Conservation (phyloP, 164 flowering plant species). For the Litsea cubeba region DNA sequence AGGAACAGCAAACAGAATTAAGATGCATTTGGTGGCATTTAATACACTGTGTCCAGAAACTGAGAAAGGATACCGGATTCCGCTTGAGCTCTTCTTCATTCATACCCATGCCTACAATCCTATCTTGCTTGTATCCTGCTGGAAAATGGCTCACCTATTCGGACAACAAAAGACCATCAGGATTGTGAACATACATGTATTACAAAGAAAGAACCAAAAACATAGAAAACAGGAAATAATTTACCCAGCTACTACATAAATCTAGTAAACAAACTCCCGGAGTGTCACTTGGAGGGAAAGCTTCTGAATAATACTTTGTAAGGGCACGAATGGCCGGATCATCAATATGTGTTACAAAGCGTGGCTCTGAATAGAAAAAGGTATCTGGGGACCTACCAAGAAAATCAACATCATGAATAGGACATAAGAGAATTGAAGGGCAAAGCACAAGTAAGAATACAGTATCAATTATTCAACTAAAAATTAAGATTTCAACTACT, state of each 20-base stretch:
- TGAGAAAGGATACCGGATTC: slow-evolving; percentile 47
- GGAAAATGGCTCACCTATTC: slow-evolving; percentile 91
- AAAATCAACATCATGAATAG: neutral
- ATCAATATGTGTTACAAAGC: slow-evolving; percentile 93
- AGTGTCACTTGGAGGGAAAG: slow-evolving; percentile 81
- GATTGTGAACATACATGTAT: neutral
- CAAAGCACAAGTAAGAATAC: neutral
- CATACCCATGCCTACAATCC: slow-evolving; percentile 81
- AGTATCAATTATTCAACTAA: neutral
- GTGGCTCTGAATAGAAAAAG: slow-evolving; percentile 72
- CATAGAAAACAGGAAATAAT: slow-evolving; percentile 10
- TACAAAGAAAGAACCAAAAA: neutral
- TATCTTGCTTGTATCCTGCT: slow-evolving; percentile 82
- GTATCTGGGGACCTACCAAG: slow-evolving; percentile 68
- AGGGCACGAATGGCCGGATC: slow-evolving; percentile 92
- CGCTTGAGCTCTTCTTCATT: slow-evolving; percentile 86
- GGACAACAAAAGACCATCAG: slow-evolving; percentile 4
- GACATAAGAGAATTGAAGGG: neutral
- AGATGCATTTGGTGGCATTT: neutral
- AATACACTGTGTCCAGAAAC: neutral
- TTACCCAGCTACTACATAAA: slow-evolving; percentile 97
- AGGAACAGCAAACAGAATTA: neutral
- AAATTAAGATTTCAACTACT: neutral
- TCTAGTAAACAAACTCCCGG: slow-evolving; percentile 80
- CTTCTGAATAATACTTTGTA: slow-evolving; percentile 75